Evolutionary conservation across 2,329 filamentous ascomycete species (phyloP).

Genomic region (Diaporthe vaccinii): DNA sequence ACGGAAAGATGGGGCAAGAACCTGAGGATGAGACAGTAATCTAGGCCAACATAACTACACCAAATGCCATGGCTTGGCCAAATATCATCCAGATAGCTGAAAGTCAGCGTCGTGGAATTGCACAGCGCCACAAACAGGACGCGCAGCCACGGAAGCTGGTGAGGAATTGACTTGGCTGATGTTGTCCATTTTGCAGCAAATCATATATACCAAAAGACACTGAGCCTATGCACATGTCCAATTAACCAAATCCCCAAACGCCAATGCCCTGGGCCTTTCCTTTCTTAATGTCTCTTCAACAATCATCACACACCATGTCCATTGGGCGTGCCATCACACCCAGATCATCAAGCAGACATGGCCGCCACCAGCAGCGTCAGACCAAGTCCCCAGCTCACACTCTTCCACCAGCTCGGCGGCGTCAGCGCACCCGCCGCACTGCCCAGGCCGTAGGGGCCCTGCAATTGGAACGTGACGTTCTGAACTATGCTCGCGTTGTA

Average conservation of each 20-base stretch:
- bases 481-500: slow-evolving; percentile 74
- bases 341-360: slow-evolving; percentile 38
- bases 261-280: not conserved
- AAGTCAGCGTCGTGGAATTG: not conserved
- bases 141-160: not conserved
- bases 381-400: slow-evolving; percentile 40
- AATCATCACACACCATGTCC: not conserved
- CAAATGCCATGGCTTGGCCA: too few species aligned
- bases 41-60: not conserved
- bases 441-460: slow-evolving; percentile 67
- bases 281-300: not conserved
- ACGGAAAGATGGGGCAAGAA: not conserved
- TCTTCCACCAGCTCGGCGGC: slow-evolving; percentile 42
- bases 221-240: not conserved
- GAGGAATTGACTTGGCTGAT: not conserved
- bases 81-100: too few species aligned
- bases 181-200: not conserved
- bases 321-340: not conserved
- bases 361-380: slow-evolving; percentile 39
- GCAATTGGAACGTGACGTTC: slow-evolving; percentile 78
- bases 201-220: not conserved
- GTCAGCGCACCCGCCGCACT: slow-evolving; percentile 46
- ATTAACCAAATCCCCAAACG: slow-evolving; percentile 3
- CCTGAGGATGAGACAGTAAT: not conserved
- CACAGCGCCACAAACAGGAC: too few species aligned